phyloP scores from a whole-genome alignment of 345 rosid genomes.

The Capsella bursapastoris region DNA sequence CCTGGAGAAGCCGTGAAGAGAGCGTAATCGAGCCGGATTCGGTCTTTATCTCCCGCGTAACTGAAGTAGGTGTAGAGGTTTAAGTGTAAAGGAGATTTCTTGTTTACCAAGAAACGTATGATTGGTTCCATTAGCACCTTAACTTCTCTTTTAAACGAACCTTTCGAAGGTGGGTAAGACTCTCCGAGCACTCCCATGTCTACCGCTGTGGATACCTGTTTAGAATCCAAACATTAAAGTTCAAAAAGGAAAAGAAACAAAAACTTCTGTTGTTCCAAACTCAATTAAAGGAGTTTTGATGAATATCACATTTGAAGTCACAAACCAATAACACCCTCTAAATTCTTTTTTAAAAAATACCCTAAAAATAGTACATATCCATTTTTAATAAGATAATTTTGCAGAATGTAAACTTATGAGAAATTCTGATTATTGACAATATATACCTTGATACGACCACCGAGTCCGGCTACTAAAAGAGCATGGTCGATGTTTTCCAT shows the following conservation, averaged over 20 bases:
- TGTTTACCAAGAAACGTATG: constrained; percentile 47
- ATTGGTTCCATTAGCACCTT: constrained; percentile 46
- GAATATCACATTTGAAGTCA: too few species aligned
- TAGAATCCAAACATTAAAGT: not conserved
- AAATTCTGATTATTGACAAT: not conserved
- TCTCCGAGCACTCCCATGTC: constrained; percentile 37
- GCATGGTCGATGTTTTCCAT: constrained; percentile 44
- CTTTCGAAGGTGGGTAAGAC: constrained; percentile 57
- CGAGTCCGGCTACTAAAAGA: constrained; percentile 36
- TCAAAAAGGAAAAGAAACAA: too few species aligned
- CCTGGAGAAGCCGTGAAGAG: constrained; percentile 41
- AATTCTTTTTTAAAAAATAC: too few species aligned
- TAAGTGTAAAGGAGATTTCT: constrained; percentile 49
- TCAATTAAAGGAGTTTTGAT: too few species aligned
- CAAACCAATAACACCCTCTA: too few species aligned
- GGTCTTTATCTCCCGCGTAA: constrained; percentile 14
- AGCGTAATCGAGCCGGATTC: constrained; percentile 49
- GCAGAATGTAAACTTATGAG: not conserved
- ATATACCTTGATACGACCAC: constrained; percentile 30
- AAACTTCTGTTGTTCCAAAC: not conserved
- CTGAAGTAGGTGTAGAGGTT: constrained; percentile 58
- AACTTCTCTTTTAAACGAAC: constrained; percentile 38
- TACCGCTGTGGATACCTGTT: constrained; percentile 46
- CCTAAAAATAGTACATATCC: not conserved
- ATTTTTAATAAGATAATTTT: not conserved